Evolutionary conservation across 768 basidiomycete genomes (phyloP).

Genomic region (Pulveroboletus ravenelii): DNA sequence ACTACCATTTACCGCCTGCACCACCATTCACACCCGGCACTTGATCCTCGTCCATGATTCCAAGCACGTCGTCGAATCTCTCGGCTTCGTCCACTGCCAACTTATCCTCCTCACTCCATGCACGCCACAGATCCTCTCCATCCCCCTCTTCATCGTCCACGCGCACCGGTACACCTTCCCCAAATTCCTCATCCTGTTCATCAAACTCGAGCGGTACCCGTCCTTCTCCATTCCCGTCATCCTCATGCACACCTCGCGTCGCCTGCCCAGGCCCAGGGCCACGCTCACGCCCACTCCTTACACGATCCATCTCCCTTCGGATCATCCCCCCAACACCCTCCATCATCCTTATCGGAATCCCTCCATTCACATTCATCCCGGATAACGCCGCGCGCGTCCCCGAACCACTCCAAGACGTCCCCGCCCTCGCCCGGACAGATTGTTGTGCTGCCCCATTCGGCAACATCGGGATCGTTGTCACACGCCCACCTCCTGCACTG

Average conservation of each 20-base stretch:
- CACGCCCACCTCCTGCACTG: constrained; percentile 33
- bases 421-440: not conserved
- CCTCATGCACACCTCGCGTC: not conserved
- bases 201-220: constrained; percentile 51
- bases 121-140: constrained; percentile 21
- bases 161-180: constrained; percentile 9
- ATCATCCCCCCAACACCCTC: constrained; percentile 54
- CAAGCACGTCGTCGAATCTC: constrained; percentile 31
- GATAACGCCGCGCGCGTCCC: constrained; percentile 15
- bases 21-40: constrained; percentile 3
- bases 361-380: constrained; percentile 16
- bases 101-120: constrained; percentile 28
- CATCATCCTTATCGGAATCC: constrained; percentile 55
- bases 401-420: constrained; percentile 13
- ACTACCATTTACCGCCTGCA: not conserved
- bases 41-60: constrained; percentile 33
- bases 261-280: not conserved
- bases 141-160: constrained; percentile 3
- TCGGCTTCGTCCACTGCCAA: constrained; percentile 31
- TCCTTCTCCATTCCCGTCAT: not conserved
- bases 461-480: constrained; percentile 58
- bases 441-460: constrained; percentile 57
- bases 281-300: constrained; percentile 6
- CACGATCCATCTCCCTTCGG: constrained; percentile 44
- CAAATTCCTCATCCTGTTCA: constrained; percentile 65